Base-by-base conservation (phyloP, 441 rosid genomes). In the Melastoma candidum region DNA sequence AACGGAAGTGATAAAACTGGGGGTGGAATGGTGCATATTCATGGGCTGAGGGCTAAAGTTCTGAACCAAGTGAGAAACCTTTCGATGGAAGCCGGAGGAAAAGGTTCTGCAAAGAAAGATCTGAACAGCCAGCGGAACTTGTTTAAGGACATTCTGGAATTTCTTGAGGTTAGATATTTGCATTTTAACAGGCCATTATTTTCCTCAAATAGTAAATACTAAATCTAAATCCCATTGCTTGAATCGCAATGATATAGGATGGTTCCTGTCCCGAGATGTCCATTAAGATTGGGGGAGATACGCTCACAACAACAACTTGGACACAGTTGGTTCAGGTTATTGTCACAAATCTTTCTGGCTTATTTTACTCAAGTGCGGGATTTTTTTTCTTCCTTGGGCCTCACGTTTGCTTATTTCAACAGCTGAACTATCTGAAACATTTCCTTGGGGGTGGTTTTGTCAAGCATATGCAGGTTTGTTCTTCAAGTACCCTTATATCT, bases 391-490 rank as follows among this genome's bases (percentile, higher is more conserved):
- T 57, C 56, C 10, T 60, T 26, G 36, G 4, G 14, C 48, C 55
- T 56, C 2, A 7, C 2, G 51, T 56, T 6, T 36, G 7, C 41
- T 4, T 36, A 4, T 11, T 62, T 64, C 49, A 47, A 64, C 85
- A 94, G 97, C 69, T 90, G 54, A 87, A 85, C 77, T 94, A 65
- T 67, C 48, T 90, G 69, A 94, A 78, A 83, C 94, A 50, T 64
- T 94, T 85, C 61, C 89, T 94, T 54, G 99, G 93, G 4, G 78
- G 97, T 48, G 99, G 99, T 7, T 94, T 94, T 72, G 76, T 78
- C 24, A 94, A 82, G 74, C 99, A 94, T 78, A 83, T 94, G 95
- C 96, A 81, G 96, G 99, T 93, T 54, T 27, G 85, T 61, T 49
- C 36, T 61, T 49, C 36, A 55, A 2, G 44, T 26, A 43, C 12